A percentile compares a stretch with the other conserved stretches of the same genome.
These are phyloP conservation scores for Ambrosia hybrid DNA, from an alignment of 140 eudicot species.

Conservation along the genomic window DNA sequence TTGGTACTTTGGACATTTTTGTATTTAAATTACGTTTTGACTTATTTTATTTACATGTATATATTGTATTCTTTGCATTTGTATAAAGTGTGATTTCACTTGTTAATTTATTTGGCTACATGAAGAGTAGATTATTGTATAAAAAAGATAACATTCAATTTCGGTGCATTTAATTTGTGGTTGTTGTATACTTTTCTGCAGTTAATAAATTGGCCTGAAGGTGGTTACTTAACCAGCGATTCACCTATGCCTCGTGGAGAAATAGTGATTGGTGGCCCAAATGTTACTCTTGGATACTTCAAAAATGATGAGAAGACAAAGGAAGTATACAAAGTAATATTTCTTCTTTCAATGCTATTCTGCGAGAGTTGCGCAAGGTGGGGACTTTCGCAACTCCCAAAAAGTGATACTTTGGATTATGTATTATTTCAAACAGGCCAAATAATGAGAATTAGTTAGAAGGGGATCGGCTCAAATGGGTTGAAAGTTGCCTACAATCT, in stretches of 20 bases:
- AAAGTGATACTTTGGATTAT: no score
- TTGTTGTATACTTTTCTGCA: slow-evolving; percentile 26
- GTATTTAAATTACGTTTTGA: background rate
- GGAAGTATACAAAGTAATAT: slow-evolving; percentile 85
- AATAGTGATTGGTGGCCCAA: slow-evolving; percentile 91
- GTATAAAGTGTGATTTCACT: background rate
- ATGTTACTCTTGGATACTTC: slow-evolving; percentile 89
- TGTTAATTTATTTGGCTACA: background rate
- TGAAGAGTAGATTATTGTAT: background rate
- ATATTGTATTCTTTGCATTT: background rate
- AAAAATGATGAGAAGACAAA: slow-evolving; percentile 75
- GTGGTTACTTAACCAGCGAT: slow-evolving; percentile 83
- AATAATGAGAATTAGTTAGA: no score
- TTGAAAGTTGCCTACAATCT: background rate
- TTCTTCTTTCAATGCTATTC: slow-evolving; percentile 8
- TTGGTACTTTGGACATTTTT: background rate
- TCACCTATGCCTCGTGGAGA: slow-evolving; percentile 97
- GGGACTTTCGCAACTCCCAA: no score
- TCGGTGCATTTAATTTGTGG: background rate
- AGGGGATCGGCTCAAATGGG: background rate
- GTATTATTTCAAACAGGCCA: no score
- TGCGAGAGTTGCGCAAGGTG: background rate
- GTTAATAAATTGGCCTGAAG: slow-evolving; percentile 96
- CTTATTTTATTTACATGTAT: background rate
- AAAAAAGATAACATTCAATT: background rate